phyloP scores from a whole-genome alignment of 2,329 filamentous ascomycete genomes.

The Neofusicoccum kwambonambiense region DNA sequence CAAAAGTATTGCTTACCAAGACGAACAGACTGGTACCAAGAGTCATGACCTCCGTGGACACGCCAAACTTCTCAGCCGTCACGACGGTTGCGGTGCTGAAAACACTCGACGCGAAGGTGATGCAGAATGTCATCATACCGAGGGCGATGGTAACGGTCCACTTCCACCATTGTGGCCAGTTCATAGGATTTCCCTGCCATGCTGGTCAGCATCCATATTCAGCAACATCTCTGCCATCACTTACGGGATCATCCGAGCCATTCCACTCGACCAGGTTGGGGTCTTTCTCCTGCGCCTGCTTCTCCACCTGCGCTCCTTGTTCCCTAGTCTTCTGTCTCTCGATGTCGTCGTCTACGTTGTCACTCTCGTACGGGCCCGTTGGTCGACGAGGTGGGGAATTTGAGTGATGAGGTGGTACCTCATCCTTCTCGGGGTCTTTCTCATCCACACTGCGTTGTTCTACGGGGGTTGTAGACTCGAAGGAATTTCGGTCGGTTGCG shows the following conservation, averaged over 20 bases:
- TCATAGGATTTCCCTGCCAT: conserved; percentile 29
- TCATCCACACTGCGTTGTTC: conserved; percentile 6
- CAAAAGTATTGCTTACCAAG: conserved; percentile 25
- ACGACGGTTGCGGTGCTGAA: conserved; percentile 44
- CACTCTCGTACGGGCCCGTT: background rate
- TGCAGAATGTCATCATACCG: conserved; percentile 45
- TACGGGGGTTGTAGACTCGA: background rate
- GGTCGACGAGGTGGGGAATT: background rate
- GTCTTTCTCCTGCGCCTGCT: conserved; percentile 5
- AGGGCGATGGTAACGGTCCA: conserved; percentile 45
- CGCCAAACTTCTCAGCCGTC: conserved; percentile 43
- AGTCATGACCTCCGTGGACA: conserved; percentile 45
- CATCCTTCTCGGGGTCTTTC: background rate
- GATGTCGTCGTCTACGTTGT: background rate
- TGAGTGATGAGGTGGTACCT: background rate
- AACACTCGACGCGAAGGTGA: conserved; percentile 50
- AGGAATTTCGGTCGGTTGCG: background rate
- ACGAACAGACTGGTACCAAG: conserved; percentile 49
- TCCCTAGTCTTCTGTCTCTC: conserved; percentile 2
- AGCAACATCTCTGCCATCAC: background rate
- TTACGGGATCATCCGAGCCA: conserved; percentile 14
- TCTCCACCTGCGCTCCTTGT: background rate
- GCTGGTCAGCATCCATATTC: background rate
- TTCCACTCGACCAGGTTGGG: conserved; percentile 13
- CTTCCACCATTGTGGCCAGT: conserved; percentile 33